Base-by-base conservation (phyloP, 2,329 filamentous ascomycete species). In the Parastagonospora avenae region DNA sequence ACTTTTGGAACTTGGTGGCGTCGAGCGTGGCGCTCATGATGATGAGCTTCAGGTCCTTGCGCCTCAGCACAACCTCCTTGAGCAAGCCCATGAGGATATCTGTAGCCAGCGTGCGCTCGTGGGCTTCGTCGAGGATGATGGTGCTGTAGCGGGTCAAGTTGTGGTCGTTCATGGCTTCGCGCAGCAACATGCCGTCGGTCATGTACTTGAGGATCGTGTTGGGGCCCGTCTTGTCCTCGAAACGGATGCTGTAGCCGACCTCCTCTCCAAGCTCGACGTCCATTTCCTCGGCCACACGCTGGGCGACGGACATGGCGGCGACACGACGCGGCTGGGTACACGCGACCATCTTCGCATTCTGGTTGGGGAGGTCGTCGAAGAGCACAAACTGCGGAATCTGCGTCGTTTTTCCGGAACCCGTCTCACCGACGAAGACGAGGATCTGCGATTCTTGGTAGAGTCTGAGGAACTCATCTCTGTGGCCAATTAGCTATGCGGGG, bases 381-480 rank as follows among this genome's bases (percentile, higher is more conserved):
- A 99, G 85, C 60, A 99, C 93, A 74, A 97, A 99, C 75, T 99
- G 94, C 2, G 94, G 94, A 55, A 99, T 97, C 80, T 99, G 94
- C 0, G 94, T 99, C 4, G 94, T 99, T 80, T 99, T 99, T 79
- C 94, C 94, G 61, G 94, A 99, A 85, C 95, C 94, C 8, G 94
- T 99, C 81, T 99, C 94, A 79, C 94, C 94, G 59, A 99, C 94
- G 69, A 99, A 97, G 67, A 99, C 94, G 54, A 99, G 86, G 63
- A 99, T 97, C 77, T 99, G 94, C 19, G 88, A 91, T 66, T 89
- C 86, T 67, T 99, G 95, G 77, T 95, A 99, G 68, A 96, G 85
- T 70, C 92, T 80, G 53, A 99, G 83, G 72, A 99, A 99, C 73
- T 99, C 94, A 75, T 94, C 86, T 74, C 90, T 90, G 49, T 31